Percentiles rank a stretch among this genome's conserved stretches.
Conservation (phyloP, 2,329 filamentous ascomycete genomes). For the Chaetomiaceae sp. region DNA sequence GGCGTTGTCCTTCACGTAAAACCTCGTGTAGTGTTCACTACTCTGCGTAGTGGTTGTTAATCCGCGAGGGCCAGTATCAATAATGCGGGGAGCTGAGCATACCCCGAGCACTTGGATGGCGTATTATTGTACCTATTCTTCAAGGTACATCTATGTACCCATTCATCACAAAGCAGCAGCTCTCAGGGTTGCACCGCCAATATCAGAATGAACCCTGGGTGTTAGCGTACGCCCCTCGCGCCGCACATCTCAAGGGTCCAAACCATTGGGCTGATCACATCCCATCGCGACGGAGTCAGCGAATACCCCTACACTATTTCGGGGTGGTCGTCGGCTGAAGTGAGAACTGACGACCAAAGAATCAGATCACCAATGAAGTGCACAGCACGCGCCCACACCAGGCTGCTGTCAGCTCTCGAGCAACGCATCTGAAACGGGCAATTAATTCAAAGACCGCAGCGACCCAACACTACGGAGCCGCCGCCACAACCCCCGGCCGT, state of each 20-base stretch:
- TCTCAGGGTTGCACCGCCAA: not conserved
- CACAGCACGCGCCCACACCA: too few species aligned
- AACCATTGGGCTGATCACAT: not conserved
- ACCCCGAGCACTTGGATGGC: not conserved
- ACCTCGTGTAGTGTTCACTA: too few species aligned
- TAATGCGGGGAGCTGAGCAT: not conserved
- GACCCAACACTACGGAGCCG: conserved; percentile 7
- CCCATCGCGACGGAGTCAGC: too few species aligned
- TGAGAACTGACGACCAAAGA: conserved; percentile 5
- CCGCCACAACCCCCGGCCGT: too few species aligned
- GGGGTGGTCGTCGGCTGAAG: not conserved
- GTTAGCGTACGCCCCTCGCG: not conserved
- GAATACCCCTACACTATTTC: too few species aligned
- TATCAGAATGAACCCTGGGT: not conserved
- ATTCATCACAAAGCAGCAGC: not conserved
- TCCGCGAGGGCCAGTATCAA: too few species aligned
- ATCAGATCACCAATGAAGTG: not conserved
- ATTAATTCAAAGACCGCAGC: not conserved
- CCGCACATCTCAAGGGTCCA: conserved; percentile 3
- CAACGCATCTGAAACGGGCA: not conserved
- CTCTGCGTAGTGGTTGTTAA: too few species aligned
- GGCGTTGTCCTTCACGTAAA: not conserved
- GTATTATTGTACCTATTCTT: too few species aligned
- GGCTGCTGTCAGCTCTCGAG: not conserved
- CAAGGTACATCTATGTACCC: too few species aligned